Evolutionary conservation across 306 rosid species (phyloP), one percentile per base, ranked within the genome.

Genomic region (Vigna reflexopilosa): DNA sequence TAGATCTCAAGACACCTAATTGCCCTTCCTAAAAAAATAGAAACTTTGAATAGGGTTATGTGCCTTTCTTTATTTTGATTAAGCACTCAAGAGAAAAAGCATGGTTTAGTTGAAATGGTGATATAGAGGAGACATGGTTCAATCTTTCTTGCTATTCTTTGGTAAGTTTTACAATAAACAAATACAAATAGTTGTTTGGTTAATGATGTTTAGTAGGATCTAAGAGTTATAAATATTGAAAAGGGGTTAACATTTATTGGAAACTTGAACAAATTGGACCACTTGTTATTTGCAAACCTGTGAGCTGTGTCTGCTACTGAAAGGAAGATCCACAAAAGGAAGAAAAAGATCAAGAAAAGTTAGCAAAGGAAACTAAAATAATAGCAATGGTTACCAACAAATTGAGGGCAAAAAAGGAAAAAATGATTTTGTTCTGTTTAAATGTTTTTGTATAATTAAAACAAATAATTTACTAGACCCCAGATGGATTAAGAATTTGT

Each of bases 171-270:
- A 44, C 6, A 42, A 45, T 47, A 78, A 42, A 54, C 11, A 73
- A 80, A 44, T 55, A 47, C 4, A 32, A 20, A 47, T 24, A 63
- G 73, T 80, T 44, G 52, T 14, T 52, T 24, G 17, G 57, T 38
- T 38, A 73, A 65, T 73, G 70, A 70, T 82, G 64, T 52, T 70
- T 2, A 44, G 70, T 71, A 57, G 85, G 79, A 40, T 22, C 76
- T 45, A 13, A n/a, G 7, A 61, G 57, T 24, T 55, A 34, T 26
- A 56, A 36, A 72, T 64, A 62, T 64, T 58, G 47, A 24, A 68
- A 61, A 67, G 80, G 57, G 26, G 19, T 34, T 52, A 11, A 71
- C 75, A 77, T 71, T 77, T 71, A 34, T 58, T 82, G 36, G 24
- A 76, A 62, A 54, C 44, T 54, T 62, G 61, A 72, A 69, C 62